Evolutionary conservation across 495 filamentous ascomycete species (phyloP), one percentile per base, ranked within the genome.

Genomic region (Penicillium flavigenum): DNA sequence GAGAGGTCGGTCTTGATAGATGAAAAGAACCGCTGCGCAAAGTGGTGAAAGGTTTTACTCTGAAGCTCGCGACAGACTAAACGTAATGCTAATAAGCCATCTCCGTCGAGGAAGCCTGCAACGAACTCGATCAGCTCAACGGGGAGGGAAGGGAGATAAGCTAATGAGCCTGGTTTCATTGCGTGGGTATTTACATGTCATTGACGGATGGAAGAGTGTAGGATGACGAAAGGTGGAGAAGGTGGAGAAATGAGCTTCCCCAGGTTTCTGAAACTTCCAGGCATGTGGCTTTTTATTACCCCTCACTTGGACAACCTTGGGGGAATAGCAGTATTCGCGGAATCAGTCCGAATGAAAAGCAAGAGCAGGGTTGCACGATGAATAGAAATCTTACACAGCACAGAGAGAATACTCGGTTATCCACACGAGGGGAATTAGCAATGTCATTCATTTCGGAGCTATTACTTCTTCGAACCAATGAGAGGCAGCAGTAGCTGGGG

Each of bases 41-140:
- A 68, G n/a, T 62, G 55, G 39, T 68, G 59, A 26, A 70, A 68
- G 0, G 68, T 70, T 41, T 64, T 68, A 27, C 38, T 57, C n/a
- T 70, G 65, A 2, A 68, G 54, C 5, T 65, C 51, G 4, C 56
- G 59, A 53, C 68, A 70, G 12, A 58, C 57, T 3, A 66, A 54
- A 46, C 68, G 68, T 16, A 70, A 47, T 8, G 52, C 4, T 8
- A 70, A 48, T 31, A 70, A 34, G 31, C 47, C 44, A 6, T 61
- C 38, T 14, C 14, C 14, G 9, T 66, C 58, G 2, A 61, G 5
- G 17, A 47, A 38, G 4, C n/a, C 17, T 11, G 65, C 51, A 24
- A 70, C 63, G n/a, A 64, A 52, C 55, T 70, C 68, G 29, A 66
- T 22, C 2, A 70, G 58, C 27, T 70, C 67, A 20, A 68, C 62